phyloP scores from a whole-genome alignment of 768 basidiomycete genomes.

The Pleurotus eryngii region DNA sequence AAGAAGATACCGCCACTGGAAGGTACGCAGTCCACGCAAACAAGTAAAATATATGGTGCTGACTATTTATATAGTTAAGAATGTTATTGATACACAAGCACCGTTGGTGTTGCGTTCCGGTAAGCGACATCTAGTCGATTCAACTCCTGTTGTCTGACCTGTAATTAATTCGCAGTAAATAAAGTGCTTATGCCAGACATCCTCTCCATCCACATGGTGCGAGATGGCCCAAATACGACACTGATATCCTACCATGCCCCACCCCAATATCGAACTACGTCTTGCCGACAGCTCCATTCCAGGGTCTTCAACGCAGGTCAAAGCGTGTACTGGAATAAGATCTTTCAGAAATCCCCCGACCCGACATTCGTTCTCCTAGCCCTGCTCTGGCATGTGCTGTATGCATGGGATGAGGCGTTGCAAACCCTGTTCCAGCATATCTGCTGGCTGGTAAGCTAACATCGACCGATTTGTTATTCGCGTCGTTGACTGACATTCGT shows the following conservation, averaged over 20 bases:
- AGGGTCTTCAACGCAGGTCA: constrained; percentile 45
- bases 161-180: constrained; percentile 17
- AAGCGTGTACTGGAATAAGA: constrained; percentile 46
- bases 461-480: too few species aligned
- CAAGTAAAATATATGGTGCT: too few species aligned
- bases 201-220: constrained; percentile 46
- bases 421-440: constrained; percentile 52
- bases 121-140: constrained; percentile 10
- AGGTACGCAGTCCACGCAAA: neutral
- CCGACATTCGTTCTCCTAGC: constrained; percentile 55
- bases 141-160: neutral
- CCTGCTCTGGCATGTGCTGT: constrained; percentile 57
- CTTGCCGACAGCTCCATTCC: constrained; percentile 40
- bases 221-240: constrained; percentile 36
- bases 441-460: constrained; percentile 37
- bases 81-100: constrained; percentile 37
- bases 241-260: constrained; percentile 49
- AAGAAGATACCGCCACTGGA: neutral
- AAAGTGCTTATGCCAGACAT: constrained; percentile 41
- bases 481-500: too few species aligned
- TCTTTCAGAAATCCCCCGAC: constrained; percentile 39
- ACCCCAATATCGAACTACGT: constrained; percentile 20
- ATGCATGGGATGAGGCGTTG: constrained; percentile 60
- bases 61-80: constrained; percentile 3
- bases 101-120: constrained; percentile 33